Percentiles rank a stretch among this genome's conserved stretches.
phyloP scores from a whole-genome alignment of 306 rosid species.

The Quercus bicolor region DNA sequence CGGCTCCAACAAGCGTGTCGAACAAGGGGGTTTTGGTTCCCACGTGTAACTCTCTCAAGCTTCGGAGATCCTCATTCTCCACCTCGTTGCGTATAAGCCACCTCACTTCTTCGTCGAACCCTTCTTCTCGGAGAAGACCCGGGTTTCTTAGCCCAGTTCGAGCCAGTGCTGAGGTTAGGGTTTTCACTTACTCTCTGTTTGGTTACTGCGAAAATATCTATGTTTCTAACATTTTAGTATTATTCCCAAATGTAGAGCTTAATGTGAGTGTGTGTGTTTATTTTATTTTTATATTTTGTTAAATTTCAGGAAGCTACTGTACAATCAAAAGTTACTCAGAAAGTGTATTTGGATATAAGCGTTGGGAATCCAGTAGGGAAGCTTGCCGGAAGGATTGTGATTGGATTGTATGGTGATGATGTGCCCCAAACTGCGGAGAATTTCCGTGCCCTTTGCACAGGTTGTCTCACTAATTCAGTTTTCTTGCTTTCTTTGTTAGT shows the following conservation, averaged over 20 bases:
- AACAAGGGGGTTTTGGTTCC: conserved; percentile 24
- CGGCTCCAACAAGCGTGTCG: conserved; percentile 18
- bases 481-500: neutral
- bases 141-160: conserved; percentile 28
- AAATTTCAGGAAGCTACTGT: conserved; percentile 36
- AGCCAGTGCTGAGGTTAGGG: conserved; percentile 50
- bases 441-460: conserved; percentile 96
- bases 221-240: neutral
- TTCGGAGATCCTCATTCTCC: conserved; percentile 10
- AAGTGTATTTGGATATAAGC: conserved; percentile 80
- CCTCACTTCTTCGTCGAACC: conserved; percentile 19
- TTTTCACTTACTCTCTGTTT: neutral
- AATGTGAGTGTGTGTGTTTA: neutral
- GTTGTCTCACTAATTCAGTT: conserved; percentile 23
- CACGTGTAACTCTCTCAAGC: conserved; percentile 8
- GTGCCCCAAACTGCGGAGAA: conserved; percentile 92
- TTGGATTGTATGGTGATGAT: conserved; percentile 92
- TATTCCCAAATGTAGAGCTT: neutral
- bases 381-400: conserved; percentile 81
- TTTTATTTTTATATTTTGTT: neutral
- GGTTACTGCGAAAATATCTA: neutral
- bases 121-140: conserved; percentile 26
- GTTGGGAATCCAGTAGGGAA: conserved; percentile 95
- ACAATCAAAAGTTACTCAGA: conserved; percentile 80
- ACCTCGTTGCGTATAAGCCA: conserved; percentile 29